These are phyloP conservation scores for Cicer bijugum DNA, from an alignment of 306 rosid genomes.

Conservation along the genomic window DNA sequence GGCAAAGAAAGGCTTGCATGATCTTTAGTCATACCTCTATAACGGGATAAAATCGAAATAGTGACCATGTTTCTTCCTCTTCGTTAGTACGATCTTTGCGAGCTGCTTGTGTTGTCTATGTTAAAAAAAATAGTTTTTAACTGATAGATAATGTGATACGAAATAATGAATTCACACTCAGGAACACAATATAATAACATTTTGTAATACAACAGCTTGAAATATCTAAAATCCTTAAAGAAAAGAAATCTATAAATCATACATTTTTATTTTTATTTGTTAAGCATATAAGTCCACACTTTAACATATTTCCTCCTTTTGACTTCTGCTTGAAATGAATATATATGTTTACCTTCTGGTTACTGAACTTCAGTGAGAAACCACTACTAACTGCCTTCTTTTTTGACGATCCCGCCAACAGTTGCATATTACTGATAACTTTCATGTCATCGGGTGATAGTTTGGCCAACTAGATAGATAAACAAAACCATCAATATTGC, in stretches of 20 bases:
- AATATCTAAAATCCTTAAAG: constrained; percentile 17
- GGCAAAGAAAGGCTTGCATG: constrained; percentile 21
- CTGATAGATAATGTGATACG: constrained; percentile 8
- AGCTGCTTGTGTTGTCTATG: constrained; percentile 71
- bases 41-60: constrained; percentile 85
- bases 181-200: background rate
- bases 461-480: constrained; percentile 71
- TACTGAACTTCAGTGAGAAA: constrained; percentile 85
- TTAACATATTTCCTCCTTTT: constrained; percentile 13
- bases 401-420: constrained; percentile 62
- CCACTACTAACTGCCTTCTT: constrained; percentile 51
- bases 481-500: constrained; percentile 36
- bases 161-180: constrained; percentile 6
- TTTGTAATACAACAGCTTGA: background rate
- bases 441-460: constrained; percentile 84
- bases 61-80: constrained; percentile 94
- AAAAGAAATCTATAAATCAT: constrained; percentile 22
- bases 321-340: constrained; percentile 32
- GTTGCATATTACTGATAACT: constrained; percentile 75
- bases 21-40: constrained; percentile 66
- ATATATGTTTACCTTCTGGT: constrained; percentile 64
- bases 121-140: constrained; percentile 5
- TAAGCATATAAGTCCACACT: background rate
- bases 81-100: constrained; percentile 81
- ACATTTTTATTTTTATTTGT: background rate